phyloP scores from a whole-genome alignment of 306 rosid species.

The Quercus engelmannii region DNA sequence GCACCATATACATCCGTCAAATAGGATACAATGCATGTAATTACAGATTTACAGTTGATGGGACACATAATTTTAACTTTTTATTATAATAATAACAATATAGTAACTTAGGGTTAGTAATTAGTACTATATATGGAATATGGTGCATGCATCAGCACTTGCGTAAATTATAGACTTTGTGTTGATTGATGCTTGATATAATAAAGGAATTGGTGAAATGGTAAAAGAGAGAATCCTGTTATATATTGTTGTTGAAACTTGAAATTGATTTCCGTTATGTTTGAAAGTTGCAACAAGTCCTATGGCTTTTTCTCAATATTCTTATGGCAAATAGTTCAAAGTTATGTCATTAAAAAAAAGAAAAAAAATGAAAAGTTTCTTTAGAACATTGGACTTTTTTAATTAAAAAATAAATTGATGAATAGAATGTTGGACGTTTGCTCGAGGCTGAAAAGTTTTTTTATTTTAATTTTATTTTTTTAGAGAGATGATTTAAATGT shows the following conservation, averaged over 20 bases:
- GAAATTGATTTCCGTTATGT: background rate
- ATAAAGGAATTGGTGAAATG: background rate
- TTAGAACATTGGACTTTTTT: background rate
- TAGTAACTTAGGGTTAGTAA: no score
- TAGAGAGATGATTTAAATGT: background rate
- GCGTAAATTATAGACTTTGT: no score
- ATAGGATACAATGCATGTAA: no score
- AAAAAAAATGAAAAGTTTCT: background rate
- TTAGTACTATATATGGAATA: no score
- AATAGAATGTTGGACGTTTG: background rate
- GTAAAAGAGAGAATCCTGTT: background rate
- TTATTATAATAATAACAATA: no score
- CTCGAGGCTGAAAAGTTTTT: background rate
- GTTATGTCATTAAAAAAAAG: background rate
- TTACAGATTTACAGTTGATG: no score
- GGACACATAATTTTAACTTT: no score
- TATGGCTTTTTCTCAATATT: background rate
- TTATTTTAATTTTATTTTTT: background rate
- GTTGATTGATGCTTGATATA: no score
- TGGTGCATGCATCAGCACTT: no score
- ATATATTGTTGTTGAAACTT: background rate
- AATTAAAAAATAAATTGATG: background rate
- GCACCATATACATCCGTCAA: no score
- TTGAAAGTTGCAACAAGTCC: background rate
- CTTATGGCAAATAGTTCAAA: background rate